Evolutionary conservation across 1,284 basidiomycete genomes (phyloP).

Genomic region (Irpex sp.): DNA sequence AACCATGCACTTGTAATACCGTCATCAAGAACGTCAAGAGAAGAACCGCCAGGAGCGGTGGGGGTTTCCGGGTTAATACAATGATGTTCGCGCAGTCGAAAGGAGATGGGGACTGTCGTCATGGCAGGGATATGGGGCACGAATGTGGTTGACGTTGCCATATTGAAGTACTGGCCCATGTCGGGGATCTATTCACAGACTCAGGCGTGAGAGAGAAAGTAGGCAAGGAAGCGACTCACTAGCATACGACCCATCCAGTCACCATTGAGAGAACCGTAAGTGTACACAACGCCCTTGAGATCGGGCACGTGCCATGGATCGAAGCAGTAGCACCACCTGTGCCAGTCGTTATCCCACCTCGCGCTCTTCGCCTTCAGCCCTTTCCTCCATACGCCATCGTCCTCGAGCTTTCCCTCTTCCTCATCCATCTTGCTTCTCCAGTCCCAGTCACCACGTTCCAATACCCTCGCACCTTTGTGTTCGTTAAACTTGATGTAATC

Average conservation of each 20-base stretch:
- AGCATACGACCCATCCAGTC: conserved; percentile 60
- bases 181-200: conserved; percentile 29
- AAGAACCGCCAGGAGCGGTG: conserved; percentile 21
- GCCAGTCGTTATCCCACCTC: conserved; percentile 60
- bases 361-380: conserved; percentile 32
- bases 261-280: conserved; percentile 46
- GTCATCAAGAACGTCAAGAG: conserved; percentile 34
- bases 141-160: conserved; percentile 29
- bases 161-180: conserved; percentile 27
- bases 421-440: conserved; percentile 32
- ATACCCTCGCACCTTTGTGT: conserved; percentile 30
- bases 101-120: conserved; percentile 44
- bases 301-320: conserved; percentile 36
- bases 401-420: conserved; percentile 24
- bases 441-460: conserved; percentile 34
- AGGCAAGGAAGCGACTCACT: conserved; percentile 32
- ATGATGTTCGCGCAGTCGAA: conserved; percentile 54
- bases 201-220: conserved; percentile 1
- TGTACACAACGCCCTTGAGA: conserved; percentile 44
- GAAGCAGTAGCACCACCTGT: conserved; percentile 47
- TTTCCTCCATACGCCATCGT: conserved; percentile 23
- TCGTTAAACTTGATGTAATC: conserved; percentile 61
- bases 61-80: conserved; percentile 40
- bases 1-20: conserved; percentile 57
- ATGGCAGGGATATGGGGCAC: conserved; percentile 35